Evolutionary conservation across 2,329 filamentous ascomycete genomes (phyloP), one percentile per base, ranked within the genome.

Genomic region (Clonostachys rosea): DNA sequence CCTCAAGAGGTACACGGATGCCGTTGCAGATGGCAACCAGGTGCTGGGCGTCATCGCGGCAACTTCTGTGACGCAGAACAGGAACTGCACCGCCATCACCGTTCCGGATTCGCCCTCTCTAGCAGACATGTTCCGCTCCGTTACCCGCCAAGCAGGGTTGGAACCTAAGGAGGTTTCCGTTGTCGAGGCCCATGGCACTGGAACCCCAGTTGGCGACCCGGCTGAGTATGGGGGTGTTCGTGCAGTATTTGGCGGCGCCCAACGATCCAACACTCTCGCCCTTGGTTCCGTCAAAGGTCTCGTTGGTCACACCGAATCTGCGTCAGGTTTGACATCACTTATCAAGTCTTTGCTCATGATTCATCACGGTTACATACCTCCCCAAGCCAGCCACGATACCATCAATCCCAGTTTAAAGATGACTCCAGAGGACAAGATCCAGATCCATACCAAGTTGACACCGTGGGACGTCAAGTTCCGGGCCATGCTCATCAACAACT

Each of bases 1-100:
- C 5, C 56, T 87, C 43, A 86, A 86, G 60, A 71, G 71, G 2
- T 63, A 86, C 0, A 63, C 68, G 7, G 74, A 81, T 56, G 83
- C 83, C 2, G 53, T 85, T 6, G 63, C 65, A 11, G 76, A 81
- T 51, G 76, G 78, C n/a, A 79, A 75, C 52, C 59, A 59, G 0
- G 61, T 66, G 36, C 52, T 57, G 13, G 57, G 58, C 6, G 50
- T 67, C 13, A 58, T 70, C 39, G 54, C 57, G 3, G 60, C 51
- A 4, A 61, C 60, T 0, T 59, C 51, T 2, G 45, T 57, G 30
- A 65, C 64, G 46, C 52, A 55, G 24, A 70, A 75, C 47, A 73
- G 72, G 9, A 59, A 49, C 12, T 54, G 50, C 3, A 44, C 45
- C 4, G 75, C 75, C 3, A 74, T 81, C 47, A 79, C 75, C 1